Evolutionary conservation across 805 yeast species (phyloP).

Genomic region (Kuraishia piskuri): DNA sequence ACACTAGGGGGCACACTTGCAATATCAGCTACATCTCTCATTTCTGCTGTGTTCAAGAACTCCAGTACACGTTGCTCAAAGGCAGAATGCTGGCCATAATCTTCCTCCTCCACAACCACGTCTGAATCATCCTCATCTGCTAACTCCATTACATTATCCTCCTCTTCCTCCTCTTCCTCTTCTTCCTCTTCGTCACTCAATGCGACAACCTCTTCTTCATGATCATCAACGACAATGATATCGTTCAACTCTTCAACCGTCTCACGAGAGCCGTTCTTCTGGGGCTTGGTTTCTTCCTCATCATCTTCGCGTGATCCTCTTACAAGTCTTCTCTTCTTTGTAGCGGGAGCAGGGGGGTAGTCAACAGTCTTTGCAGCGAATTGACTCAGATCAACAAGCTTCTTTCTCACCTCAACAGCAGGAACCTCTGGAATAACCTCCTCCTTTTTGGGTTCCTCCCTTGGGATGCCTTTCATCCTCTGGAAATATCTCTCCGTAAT

Average conservation of each 20-base stretch:
- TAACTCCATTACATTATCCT: slow-evolving; percentile 22
- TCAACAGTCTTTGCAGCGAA: not conserved
- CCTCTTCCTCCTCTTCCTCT: slow-evolving; percentile 11
- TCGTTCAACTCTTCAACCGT: not conserved
- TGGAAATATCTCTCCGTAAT: slow-evolving; percentile 26
- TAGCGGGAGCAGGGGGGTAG: not conserved
- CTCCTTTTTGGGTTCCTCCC: not conserved
- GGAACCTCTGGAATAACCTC: not conserved
- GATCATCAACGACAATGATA: not conserved
- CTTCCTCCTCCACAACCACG: slow-evolving; percentile 21
- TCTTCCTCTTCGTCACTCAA: slow-evolving; percentile 34
- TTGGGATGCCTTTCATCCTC: slow-evolving; percentile 1
- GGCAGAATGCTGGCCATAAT: slow-evolving; percentile 10
- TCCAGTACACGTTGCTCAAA: slow-evolving; percentile 63
- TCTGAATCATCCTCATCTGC: slow-evolving; percentile 43
- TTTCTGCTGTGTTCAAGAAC: slow-evolving; percentile 72
- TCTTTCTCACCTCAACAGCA: not conserved
- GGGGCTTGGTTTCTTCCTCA: not conserved
- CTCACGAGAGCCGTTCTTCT: not conserved
- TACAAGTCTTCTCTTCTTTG: not conserved
- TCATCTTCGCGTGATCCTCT: not conserved
- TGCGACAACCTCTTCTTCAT: slow-evolving; percentile 7
- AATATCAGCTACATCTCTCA: slow-evolving; percentile 71
- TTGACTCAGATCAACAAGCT: not conserved
- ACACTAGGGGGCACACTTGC: slow-evolving; percentile 59